Conservation (phyloP, 768 basidiomycete genomes). For the Lyophyllum decastes region DNA sequence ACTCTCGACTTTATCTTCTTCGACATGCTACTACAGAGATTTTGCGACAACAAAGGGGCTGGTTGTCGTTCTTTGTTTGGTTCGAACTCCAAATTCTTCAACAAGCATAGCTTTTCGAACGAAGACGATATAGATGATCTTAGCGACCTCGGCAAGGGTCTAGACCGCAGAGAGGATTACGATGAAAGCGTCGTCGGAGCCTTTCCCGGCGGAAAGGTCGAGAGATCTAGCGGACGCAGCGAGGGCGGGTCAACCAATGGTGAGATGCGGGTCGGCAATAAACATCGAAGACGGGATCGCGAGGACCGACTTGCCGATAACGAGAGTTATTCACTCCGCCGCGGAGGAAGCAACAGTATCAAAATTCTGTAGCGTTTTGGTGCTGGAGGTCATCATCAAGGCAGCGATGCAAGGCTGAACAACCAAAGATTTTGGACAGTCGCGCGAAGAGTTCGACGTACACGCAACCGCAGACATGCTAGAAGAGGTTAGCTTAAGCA, state of each 20-base stretch:
- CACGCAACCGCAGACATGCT: too few relatives aligned
- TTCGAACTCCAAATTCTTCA: background rate
- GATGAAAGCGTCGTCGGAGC: background rate
- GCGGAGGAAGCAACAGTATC: too few relatives aligned
- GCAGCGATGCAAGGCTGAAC: too few relatives aligned
- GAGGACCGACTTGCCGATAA: background rate
- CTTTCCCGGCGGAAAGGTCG: background rate
- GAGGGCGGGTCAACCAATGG: background rate
- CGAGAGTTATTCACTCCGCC: too few relatives aligned
- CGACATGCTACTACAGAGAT: background rate
- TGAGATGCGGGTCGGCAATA: background rate
- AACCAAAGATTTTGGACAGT: too few relatives aligned
- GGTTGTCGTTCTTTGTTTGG: background rate
- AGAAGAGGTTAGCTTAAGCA: too few relatives aligned
- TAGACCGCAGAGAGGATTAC: background rate
- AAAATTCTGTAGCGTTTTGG: too few relatives aligned
- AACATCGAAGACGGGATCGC: background rate
- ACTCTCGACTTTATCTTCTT: slow-evolving; percentile 1
- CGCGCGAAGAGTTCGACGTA: too few relatives aligned
- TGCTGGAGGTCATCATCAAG: too few relatives aligned
- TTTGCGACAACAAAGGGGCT: background rate
- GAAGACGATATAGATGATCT: background rate
- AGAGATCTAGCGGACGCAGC: background rate
- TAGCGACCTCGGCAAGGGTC: background rate
- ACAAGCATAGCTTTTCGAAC: background rate